Base-by-base conservation (phyloP, 768 basidiomycete genomes). In the Pleurotus giganteus region DNA sequence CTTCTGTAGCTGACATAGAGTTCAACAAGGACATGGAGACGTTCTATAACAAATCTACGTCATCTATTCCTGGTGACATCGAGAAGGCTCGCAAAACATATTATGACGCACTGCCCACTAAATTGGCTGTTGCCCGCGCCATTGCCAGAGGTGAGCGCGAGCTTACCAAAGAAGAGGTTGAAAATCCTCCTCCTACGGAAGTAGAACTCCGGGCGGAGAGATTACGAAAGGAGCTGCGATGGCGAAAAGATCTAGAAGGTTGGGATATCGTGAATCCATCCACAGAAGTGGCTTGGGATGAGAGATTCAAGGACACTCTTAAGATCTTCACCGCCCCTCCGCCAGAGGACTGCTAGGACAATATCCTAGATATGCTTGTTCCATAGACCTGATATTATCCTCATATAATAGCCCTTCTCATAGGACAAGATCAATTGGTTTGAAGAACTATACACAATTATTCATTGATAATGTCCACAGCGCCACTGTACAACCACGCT, bases 161-260 rank as follows among this genome's bases (percentile, higher is more conserved):
- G 61, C 84, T 87, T n/a, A 96, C 93, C 12, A 89, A 89, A 65
- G 90, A 89, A 56, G 96, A 98, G 69, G 62, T 69, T 41, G 77
- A 76, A 12, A 80, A 88, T 61, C 91, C 92, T 2, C 91, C 94
- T 3, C 85, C 84, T 26, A 94, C 89, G 1, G 93, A 98, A 71
- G 87, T 91, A 19, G 91, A 97, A 65, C 75, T 98, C 54, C 83
- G 89, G 42, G 87, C 87, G 34, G 94, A 98, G 71, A 77, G 96
- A 60, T 68, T 94, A 68, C 88, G 88, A 70, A 96, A 94, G 72
- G 96, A 98, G 72, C 68, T 84, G 61, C 76, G 84, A 61, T 98
- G 96, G 96, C 80, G 83, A 42, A 77, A 81, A 19, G 89, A 95
- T 62, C 71, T 88, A 53, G 77, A 77, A 47, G 94, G 91, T 2